Evolutionary conservation across 257 asterid genomes (phyloP).

Genomic region (Jacaranda copaia): DNA sequence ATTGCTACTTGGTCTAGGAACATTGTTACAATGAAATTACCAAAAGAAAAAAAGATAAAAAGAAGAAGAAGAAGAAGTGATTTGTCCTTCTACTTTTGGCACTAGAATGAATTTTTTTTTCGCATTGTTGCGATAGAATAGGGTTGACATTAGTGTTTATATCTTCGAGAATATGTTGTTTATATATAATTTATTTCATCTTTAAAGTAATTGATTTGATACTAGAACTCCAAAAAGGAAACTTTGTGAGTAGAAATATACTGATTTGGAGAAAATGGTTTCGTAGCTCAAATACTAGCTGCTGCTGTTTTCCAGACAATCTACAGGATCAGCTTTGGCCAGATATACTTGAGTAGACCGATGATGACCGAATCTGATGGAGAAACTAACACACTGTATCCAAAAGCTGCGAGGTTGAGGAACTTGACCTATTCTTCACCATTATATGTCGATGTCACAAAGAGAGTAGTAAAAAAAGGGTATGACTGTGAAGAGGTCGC

Average conservation of each 20-base stretch:
- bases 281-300: background rate
- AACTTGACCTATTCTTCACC: conserved; percentile 98
- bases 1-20: too few species aligned
- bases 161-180: background rate
- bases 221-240: background rate
- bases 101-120: background rate
- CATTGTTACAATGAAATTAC: too few species aligned
- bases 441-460: conserved; percentile 86
- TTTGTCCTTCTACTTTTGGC: background rate
- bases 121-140: background rate
- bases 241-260: background rate
- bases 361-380: conserved; percentile 99
- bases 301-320: conserved; percentile 67
- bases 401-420: conserved; percentile 99
- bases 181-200: background rate
- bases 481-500: conserved; percentile 98
- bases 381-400: conserved; percentile 96
- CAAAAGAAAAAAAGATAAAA: background rate
- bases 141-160: background rate
- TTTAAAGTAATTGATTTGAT: background rate
- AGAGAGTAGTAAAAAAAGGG: conserved; percentile 91
- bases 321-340: conserved; percentile 89
- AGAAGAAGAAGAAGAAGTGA: background rate
- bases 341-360: conserved; percentile 94
- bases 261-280: background rate